Evolutionary conservation across 495 filamentous ascomycete species (phyloP), one percentile per base, ranked within the genome.

Genomic region (Penicillium ochrochloron): DNA sequence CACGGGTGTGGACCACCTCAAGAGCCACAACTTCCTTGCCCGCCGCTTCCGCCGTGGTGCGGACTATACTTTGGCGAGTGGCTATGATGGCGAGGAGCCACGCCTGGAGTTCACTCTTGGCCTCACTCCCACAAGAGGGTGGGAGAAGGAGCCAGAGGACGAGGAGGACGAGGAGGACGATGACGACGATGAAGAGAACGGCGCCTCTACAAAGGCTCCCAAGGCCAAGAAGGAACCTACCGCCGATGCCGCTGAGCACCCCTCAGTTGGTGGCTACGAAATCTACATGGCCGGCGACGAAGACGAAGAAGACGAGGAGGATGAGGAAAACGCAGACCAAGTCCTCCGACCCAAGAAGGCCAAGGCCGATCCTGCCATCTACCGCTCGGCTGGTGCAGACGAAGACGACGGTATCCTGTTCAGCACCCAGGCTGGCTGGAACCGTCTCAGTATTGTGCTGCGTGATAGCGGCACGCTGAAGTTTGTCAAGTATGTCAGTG

Each of bases 401-500:
- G 93, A 94, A 44, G 94, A 97, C 60, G 94, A 96, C 70, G 92
- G 92, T 23, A 90, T 97, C 59, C 83, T 98, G 14, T 96, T 98
- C 80, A 92, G 88, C 72, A 92, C 91, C 74, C 89, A 92, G 1
- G 90, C 93, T 0, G 81, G 87, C 11, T 99, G 94, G 94, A 97
- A 97, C 76, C 89, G 87, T 46, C 82, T 98, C 75, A 90, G 86
- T 67, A 85, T 99, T 51, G 96, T 98, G 15, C 78, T 99, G 51
- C 85, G 96, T 52, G 95, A 99, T 72, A 85, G 84, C 57, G 93
- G 92, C 9, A 89, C 90, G 9, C 83, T 99, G 70, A 86, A 90
- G 77, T 98, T 98, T 73, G 93, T 97, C 71, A 99, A 98, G 83
- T 99, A 97, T 75, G 91, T 98, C 41, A 94, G 90, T 80, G 81